A percentile compares a stretch with the other conserved stretches of the same genome.
Evolutionary conservation across 805 yeast species (phyloP).

Genomic region (Barnettozyma californica): DNA sequence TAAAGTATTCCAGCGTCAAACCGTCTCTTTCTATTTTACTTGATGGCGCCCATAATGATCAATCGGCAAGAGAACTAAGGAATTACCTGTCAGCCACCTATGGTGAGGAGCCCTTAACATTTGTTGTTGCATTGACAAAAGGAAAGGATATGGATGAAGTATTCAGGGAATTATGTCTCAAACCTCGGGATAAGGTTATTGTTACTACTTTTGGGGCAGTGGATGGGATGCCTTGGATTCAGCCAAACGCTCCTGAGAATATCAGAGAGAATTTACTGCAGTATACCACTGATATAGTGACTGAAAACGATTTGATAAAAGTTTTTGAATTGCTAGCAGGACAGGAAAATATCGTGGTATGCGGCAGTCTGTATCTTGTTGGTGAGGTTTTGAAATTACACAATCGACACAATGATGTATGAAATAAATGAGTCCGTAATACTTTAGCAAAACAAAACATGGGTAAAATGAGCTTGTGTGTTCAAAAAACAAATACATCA

Average conservation of each 20-base stretch:
- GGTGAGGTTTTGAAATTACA: slow-evolving; percentile 46
- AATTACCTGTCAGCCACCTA: slow-evolving; percentile 38
- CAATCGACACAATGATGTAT: slow-evolving; percentile 12
- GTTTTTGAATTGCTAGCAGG: slow-evolving; percentile 25
- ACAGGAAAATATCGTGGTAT: slow-evolving; percentile 38
- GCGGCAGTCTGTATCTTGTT: slow-evolving; percentile 68
- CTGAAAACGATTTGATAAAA: slow-evolving; percentile 22
- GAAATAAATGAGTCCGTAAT: too few relatives aligned
- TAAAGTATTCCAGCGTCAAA: slow-evolving; percentile 21
- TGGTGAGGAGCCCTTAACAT: slow-evolving; percentile 29
- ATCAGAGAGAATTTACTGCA: slow-evolving; percentile 19
- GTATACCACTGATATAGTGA: slow-evolving; percentile 27
- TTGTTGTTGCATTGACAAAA: slow-evolving; percentile 68
- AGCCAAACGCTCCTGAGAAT: slow-evolving; percentile 34
- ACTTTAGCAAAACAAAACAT: too few relatives aligned
- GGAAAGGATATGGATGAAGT: slow-evolving; percentile 60
- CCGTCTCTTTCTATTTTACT: slow-evolving; percentile 39
- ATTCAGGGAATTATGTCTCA: slow-evolving; percentile 41
- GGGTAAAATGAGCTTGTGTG: too few relatives aligned
- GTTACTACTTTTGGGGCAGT: slow-evolving; percentile 64
- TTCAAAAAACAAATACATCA: too few relatives aligned
- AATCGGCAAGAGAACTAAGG: slow-evolving; percentile 73
- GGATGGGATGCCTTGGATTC: slow-evolving; percentile 93
- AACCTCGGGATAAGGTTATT: slow-evolving; percentile 48
- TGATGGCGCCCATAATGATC: slow-evolving; percentile 92